Evolutionary conservation across 495 filamentous ascomycete genomes (phyloP).

Genomic region (Podospora sp.): DNA sequence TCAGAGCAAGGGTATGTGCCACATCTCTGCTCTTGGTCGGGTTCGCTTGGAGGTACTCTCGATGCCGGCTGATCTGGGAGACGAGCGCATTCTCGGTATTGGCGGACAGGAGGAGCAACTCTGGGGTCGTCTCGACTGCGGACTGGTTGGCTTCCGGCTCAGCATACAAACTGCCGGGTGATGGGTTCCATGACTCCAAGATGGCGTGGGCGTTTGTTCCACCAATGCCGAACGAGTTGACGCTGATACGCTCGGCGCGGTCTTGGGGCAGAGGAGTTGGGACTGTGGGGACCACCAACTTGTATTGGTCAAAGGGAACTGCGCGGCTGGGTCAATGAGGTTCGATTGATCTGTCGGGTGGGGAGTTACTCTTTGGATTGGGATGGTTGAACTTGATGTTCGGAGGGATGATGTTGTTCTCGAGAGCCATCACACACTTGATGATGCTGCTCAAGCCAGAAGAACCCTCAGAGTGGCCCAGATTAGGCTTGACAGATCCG

Average conservation of each 20-base stretch:
- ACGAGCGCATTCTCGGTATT: too few relatives aligned
- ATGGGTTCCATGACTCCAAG: conserved; percentile 11
- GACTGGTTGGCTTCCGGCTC: background rate
- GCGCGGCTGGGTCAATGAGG: too few relatives aligned
- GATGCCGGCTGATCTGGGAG: background rate
- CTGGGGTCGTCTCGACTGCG: too few relatives aligned
- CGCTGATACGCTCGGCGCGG: conserved; percentile 35
- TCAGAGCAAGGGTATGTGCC: background rate
- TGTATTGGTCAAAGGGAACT: too few relatives aligned
- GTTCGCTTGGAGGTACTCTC: background rate
- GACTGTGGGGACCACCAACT: background rate
- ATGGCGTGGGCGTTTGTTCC: conserved; percentile 51
- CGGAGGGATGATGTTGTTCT: conserved; percentile 49
- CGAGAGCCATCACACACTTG: conserved; percentile 54
- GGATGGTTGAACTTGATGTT: conserved; percentile 36
- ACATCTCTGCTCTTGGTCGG: background rate
- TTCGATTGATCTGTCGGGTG: too few relatives aligned
- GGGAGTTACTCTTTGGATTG: conserved; percentile 5
- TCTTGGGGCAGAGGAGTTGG: conserved; percentile 30
- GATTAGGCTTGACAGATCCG: conserved; percentile 59
- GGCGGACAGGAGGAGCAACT: too few relatives aligned
- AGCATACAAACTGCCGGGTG: background rate
- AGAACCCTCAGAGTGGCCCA: conserved; percentile 57
- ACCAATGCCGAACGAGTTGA: conserved; percentile 59
- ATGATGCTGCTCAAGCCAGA: conserved; percentile 56